Conservation (phyloP, 768 basidiomycete genomes). For the Macrolepiota albuminosa region DNA sequence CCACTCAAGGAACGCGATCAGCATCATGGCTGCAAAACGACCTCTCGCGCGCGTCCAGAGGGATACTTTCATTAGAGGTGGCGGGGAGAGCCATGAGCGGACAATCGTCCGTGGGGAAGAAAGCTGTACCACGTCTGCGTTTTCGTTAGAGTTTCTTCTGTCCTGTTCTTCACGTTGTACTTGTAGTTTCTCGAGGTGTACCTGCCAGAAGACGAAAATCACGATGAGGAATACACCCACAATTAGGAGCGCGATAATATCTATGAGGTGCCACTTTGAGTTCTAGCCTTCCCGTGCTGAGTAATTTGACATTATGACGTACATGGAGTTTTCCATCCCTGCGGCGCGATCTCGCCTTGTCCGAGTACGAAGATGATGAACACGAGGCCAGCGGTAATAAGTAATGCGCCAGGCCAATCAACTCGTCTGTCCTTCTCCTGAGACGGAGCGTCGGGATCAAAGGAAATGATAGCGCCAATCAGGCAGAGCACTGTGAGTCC, state of each 20-base stretch:
- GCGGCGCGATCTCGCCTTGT: constrained; percentile 50
- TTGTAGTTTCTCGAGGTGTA: constrained; percentile 40
- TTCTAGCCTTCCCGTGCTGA: background rate
- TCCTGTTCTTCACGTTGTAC: background rate
- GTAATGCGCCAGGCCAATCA: constrained; percentile 69
- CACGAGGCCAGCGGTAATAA: constrained; percentile 60
- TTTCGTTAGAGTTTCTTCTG: background rate
- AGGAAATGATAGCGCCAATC: constrained; percentile 48
- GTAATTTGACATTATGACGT: constrained; percentile 1
- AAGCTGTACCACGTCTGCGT: background rate
- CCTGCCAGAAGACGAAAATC: constrained; percentile 60
- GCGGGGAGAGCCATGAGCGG: constrained; percentile 29
- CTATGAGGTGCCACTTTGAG: constrained; percentile 21
- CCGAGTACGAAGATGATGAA: constrained; percentile 67
- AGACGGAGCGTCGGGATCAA: constrained; percentile 54
- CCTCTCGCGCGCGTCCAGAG: constrained; percentile 59
- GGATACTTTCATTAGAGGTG: constrained; percentile 56
- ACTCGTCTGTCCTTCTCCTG: constrained; percentile 41
- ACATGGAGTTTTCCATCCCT: constrained; percentile 50
- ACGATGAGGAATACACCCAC: constrained; percentile 50
- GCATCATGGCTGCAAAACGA: constrained; percentile 51
- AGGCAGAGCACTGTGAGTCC: constrained; percentile 52
- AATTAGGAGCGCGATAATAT: constrained; percentile 63
- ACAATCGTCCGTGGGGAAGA: background rate
- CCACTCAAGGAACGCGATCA: constrained; percentile 57